Evolutionary conservation across 495 filamentous ascomycete genomes (phyloP), one percentile per base, ranked within the genome.

Genomic region (Xylaria telfairii): DNA sequence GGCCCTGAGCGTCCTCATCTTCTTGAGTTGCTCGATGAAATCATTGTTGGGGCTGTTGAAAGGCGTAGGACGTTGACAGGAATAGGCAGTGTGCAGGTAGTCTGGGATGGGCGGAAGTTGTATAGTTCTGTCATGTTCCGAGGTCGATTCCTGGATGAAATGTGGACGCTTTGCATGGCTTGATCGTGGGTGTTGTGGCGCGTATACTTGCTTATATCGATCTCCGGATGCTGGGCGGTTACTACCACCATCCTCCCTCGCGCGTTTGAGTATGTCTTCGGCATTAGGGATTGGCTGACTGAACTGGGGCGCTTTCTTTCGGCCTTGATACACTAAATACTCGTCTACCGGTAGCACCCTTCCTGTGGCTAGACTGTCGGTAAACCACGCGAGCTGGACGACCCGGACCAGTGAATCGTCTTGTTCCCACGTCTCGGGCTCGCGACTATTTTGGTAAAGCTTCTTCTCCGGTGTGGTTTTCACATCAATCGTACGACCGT

Each of bases 51-150:
- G 92, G 0, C 89, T 84, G 57, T 89, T 81, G 1, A 87, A 73
- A 0, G 92, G 92, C 2, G 93, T 91, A 1, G 89, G 88, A 34
- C 96, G 92, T 78, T 96, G 85, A 72, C 96, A 98, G 15, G 94
- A 90, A 76, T 94, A 97, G 4, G 87, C 83, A 13, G 90, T 86
- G 19, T 90, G 84, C 4, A 96, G 86, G 84, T 90, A 97, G 4
- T 89, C 85, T 17, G 94, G 94, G 60, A 86, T 82, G n/a, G 80
- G 88, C 53, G 83, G 92, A 69, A 87, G 81, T 17, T 75, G 71
- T 0, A 59, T 46, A 26, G 75, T 73, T 32, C 66, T 83, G 1
- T 94, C 90, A 61, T 93, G 83, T 54, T 96, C 93, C 7, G 90
- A 90, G 0, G 93, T 95, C 2, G 91, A 90, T 73, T 91, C 82